Base-by-base conservation (phyloP, 2,329 filamentous ascomycete genomes). In the Phaeosphaeria sp. region DNA sequence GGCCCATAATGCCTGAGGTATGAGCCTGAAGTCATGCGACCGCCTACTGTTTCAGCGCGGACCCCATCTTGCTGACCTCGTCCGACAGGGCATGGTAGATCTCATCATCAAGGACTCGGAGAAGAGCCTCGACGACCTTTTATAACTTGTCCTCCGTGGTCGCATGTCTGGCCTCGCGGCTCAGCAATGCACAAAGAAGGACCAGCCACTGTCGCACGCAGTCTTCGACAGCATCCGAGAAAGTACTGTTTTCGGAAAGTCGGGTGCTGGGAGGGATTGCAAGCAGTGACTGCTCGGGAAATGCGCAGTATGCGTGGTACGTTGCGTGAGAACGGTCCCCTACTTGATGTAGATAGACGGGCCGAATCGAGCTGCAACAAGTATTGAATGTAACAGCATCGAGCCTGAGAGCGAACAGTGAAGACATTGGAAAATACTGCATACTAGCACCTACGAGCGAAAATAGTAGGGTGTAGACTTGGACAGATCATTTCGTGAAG, bases 51-150 rank as follows among this genome's bases (percentile, higher is more conserved):
- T 63, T 66, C 55, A 55, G 22, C 49, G 30, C 25, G 11, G 13
- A 54, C n/a, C 47, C 21, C 44, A 51, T 49, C 57, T 44, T 72
- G 54, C 74, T 67, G 68, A 65, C 71, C 56, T 49, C 53, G 30
- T 44, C 17, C 46, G 24, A 48, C 59, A 96, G 92, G 95, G 94
- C 25, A 99, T 99, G 95, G 79, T 95, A 53, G 93, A 97, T 30
- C 80, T 99, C 71, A 97, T 99, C 72, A 91, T 91, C 73, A 91
- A 93, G 69, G 95, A 99, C 75, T 91, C 93, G 8, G 93, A 97
- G 76, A 97, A 97, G 80, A 88, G 89, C 17, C 90, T 99, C 63
- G 87, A 92, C 64, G 93, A 96, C 76, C 81, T 99, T 58, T 88
- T 97, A 67, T 95, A 65, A 64, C 45, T 36, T 13, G 11, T 6